Base-by-base conservation (phyloP, 148 eudicot genomes). In the Rhododendron ferrugineum region DNA sequence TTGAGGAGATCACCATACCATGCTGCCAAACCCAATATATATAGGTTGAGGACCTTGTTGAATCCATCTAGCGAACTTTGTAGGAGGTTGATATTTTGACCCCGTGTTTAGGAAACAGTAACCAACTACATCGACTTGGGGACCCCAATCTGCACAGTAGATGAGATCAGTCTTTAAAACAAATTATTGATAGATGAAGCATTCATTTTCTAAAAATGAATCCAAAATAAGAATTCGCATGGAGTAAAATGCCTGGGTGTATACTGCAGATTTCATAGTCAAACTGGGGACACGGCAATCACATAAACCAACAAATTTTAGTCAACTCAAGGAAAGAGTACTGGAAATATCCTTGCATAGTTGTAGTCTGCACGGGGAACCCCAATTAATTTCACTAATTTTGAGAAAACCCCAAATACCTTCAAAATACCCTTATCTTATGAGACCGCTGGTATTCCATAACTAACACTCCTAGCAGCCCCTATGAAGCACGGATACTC, bases 11-110 rank as follows among this genome's bases (percentile, higher is more conserved):
- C 3, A 83, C 6, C 91, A 68, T 94, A 97, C 99, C 99, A 97
- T 97, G 95, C 99, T 97, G 83, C 99, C 99, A 88, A 97, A 97
- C 34, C 99, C 98, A 49, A 95, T 93, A 84, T 97, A 97, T 85
- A 97, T 88, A 42, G 98, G 99, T 86, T 84, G 88, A 60, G 94
- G 52, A 83, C 99, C 99, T 84, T 90, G 92, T 85, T 91, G 89
- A 11, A 97, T 91, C 99, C 99, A 97, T 73, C 86, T 86, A 74
- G 87, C 90, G 62, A 97, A 91, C 49, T 95, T 91, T 79, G 92
- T 90, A 54, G 87, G 92, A 68, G 99, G 98, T 86, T 93, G 89
- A 89, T 94, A 95, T 42, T 92, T 92, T 6, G 94, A 93, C 78
- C 95, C 95, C 85, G 90, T 93, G 79, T 97, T 90, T 82, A 97